These are phyloP conservation scores for Niebla homalea DNA, from an alignment of 495 filamentous ascomycete genomes.

Conservation along the genomic window DNA sequence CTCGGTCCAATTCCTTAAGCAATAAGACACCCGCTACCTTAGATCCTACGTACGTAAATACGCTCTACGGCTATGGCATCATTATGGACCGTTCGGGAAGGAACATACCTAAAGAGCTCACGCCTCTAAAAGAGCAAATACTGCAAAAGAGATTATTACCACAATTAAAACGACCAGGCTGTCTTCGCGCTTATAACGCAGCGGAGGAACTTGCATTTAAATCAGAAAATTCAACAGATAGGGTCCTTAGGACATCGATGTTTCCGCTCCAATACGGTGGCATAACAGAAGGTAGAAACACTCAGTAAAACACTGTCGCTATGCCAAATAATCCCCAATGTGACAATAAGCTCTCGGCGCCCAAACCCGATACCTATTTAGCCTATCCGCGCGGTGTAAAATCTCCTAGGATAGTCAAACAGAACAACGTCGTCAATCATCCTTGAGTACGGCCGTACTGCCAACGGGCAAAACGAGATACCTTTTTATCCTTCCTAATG, in stretches of 20 bases:
- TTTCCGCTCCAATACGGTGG: not conserved
- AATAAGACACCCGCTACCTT: not conserved
- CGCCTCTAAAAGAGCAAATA: not conserved
- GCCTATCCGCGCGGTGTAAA: not conserved
- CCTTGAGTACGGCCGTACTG: not conserved
- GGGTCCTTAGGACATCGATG: not conserved
- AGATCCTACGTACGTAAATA: not conserved
- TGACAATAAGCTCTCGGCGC: not conserved
- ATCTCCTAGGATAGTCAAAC: not conserved
- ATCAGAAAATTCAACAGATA: conserved; percentile 2
- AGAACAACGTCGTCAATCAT: conserved; percentile 5
- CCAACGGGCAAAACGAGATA: conserved; percentile 6
- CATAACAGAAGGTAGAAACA: conserved; percentile 4
- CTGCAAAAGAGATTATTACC: not conserved
- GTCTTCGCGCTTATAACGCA: not conserved
- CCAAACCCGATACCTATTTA: conserved; percentile 6
- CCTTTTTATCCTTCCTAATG: conserved; percentile 5
- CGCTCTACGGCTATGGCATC: not conserved
- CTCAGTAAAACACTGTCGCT: conserved; percentile 3
- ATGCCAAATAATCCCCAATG: conserved; percentile 5
- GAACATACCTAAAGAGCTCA: conserved; percentile 1
- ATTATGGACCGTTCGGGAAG: not conserved
- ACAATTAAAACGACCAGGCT: not conserved
- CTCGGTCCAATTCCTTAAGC: not conserved
- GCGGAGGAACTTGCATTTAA: not conserved